A percentile compares a stretch with the other conserved stretches of the same genome.
Conservation (phyloP, 2,329 filamentous ascomycete species). For the Periglandula ipomoeae region DNA sequence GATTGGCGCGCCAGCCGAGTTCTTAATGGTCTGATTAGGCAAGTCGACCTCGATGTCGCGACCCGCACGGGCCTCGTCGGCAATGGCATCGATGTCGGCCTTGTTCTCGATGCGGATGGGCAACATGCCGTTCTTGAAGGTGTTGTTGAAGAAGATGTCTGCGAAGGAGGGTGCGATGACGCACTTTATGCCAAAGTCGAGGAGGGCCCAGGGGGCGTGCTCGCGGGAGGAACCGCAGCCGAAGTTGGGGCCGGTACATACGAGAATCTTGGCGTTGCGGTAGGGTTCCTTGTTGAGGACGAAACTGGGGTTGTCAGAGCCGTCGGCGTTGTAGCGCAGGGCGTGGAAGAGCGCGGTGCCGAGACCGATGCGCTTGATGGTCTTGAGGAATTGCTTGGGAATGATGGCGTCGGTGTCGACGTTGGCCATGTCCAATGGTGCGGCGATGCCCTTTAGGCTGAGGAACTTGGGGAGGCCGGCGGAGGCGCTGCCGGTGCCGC, state of each 20-base stretch:
- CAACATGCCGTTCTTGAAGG: conserved; percentile 99
- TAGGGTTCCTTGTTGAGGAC: conserved; percentile 87
- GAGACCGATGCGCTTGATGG: conserved; percentile 94
- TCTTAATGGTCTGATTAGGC: conserved; percentile 72
- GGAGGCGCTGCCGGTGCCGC: conserved; percentile 24
- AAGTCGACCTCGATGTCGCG: conserved; percentile 85
- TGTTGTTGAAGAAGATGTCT: conserved; percentile 96
- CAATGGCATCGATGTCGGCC: conserved; percentile 57
- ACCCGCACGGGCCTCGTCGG: conserved; percentile 68
- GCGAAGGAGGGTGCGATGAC: conserved; percentile 75
- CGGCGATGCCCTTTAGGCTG: conserved; percentile 75
- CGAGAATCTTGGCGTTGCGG: conserved; percentile 75
- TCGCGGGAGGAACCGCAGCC: conserved; percentile 89
- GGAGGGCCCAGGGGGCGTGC: conserved; percentile 92
- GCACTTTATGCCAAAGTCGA: conserved; percentile 93
- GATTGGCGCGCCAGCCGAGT: conserved; percentile 63
- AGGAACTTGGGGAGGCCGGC: conserved; percentile 77
- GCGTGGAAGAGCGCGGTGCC: conserved; percentile 80
- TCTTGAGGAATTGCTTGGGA: conserved; percentile 98
- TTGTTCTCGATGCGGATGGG: conserved; percentile 68
- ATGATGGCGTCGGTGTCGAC: conserved; percentile 99
- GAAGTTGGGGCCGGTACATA: conserved; percentile 88
- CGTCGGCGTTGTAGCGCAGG: conserved; percentile 67
- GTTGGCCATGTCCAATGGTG: conserved; percentile 79
- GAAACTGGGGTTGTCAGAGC: conserved; percentile 69